Evolutionary conservation across 805 yeast species (phyloP).

Genomic region (Zygotorulaspora sp.): DNA sequence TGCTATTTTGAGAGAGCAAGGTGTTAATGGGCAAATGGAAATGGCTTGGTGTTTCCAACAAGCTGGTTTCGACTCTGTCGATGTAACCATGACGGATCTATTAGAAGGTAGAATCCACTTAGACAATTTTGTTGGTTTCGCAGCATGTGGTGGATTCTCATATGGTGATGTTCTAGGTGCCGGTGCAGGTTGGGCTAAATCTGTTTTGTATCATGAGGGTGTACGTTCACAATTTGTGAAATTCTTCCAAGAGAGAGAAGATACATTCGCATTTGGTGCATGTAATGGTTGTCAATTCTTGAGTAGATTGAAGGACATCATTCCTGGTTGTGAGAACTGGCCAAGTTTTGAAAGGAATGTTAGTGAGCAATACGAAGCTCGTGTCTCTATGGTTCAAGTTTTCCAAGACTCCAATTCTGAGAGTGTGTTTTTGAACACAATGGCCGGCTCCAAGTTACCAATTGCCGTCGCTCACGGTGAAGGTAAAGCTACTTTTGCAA

Average conservation of each 20-base stretch:
- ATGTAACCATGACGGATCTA: slow-evolving; percentile 95
- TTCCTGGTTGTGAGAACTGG: slow-evolving; percentile 91
- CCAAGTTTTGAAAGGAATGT: slow-evolving; percentile 88
- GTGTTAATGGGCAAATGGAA: slow-evolving; percentile 96
- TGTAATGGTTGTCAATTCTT: slow-evolving; percentile 98
- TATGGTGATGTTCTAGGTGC: slow-evolving; percentile 99
- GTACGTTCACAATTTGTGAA: slow-evolving; percentile 70
- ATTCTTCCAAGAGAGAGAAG: slow-evolving; percentile 81
- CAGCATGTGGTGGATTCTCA: slow-evolving; percentile 99
- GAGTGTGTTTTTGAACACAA: slow-evolving; percentile 74
- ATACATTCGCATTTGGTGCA: slow-evolving; percentile 96
- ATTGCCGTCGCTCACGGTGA: slow-evolving; percentile 99
- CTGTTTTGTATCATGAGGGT: slow-evolving; percentile 76
- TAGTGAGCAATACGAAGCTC: slow-evolving; percentile 95
- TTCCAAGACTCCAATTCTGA: slow-evolving; percentile 43
- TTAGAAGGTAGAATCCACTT: slow-evolving; percentile 66
- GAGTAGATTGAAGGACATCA: slow-evolving; percentile 70
- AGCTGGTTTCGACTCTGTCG: slow-evolving; percentile 92
- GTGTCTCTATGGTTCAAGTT: slow-evolving; percentile 85
- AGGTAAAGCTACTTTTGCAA: slow-evolving; percentile 77
- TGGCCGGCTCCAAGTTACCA: slow-evolving; percentile 92
- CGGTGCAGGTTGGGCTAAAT: slow-evolving; percentile 98
- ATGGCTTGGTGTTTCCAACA: slow-evolving; percentile 96
- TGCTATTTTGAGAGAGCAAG: slow-evolving; percentile 96
- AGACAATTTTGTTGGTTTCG: slow-evolving; percentile 82